A percentile compares a stretch with the other conserved stretches of the same genome.
These are phyloP conservation scores for Spergularia azorica DNA, from an alignment of 179 eudicot species.

Conservation along the genomic window DNA sequence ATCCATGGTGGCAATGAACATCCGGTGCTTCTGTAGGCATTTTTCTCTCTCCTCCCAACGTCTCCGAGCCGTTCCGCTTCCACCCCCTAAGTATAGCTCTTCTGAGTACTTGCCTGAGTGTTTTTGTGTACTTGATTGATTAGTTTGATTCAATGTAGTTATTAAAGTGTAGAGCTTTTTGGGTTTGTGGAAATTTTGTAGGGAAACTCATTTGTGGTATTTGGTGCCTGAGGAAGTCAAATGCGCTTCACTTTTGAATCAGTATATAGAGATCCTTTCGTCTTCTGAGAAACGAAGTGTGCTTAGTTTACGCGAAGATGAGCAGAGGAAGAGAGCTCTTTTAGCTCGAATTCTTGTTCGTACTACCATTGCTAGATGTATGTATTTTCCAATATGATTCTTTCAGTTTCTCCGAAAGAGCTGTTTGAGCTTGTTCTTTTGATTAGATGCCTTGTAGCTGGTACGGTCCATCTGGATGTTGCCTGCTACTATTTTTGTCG, in stretches of 20 bases:
- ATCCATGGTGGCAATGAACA: slow-evolving; percentile 35
- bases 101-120: background rate
- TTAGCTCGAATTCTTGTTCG: slow-evolving; percentile 81
- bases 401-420: background rate
- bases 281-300: slow-evolving; percentile 68
- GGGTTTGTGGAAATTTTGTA: slow-evolving; percentile 21
- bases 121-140: background rate
- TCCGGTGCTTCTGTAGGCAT: slow-evolving; percentile 42
- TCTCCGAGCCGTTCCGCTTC: slow-evolving; percentile 54
- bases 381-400: slow-evolving; percentile 7
- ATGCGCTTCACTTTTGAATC: slow-evolving; percentile 48
- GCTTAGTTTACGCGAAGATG: slow-evolving; percentile 47
- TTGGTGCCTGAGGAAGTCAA: slow-evolving; percentile 68
- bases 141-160: background rate
- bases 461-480: background rate
- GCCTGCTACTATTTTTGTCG: background rate
- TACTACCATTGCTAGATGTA: slow-evolving; percentile 87
- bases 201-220: slow-evolving; percentile 90
- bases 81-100: slow-evolving; percentile 49
- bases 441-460: background rate
- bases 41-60: slow-evolving; percentile 42
- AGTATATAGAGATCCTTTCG: slow-evolving; percentile 63
- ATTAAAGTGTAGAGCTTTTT: background rate
- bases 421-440: background rate
- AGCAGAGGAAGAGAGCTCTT: slow-evolving; percentile 60